Conservation (phyloP, 352 stramenopile genomes). For the Peronospora destructor region DNA sequence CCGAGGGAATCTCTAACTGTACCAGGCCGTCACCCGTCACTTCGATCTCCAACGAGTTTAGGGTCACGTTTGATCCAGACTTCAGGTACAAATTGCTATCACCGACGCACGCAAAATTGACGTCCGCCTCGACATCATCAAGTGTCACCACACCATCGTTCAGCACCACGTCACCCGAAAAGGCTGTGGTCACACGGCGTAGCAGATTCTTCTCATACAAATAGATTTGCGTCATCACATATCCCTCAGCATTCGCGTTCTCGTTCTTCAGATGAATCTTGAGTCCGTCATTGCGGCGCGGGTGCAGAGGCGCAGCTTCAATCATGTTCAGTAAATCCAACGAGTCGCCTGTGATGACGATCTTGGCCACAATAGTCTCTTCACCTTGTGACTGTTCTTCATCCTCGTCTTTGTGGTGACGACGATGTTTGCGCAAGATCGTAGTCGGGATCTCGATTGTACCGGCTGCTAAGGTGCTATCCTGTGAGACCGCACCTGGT, state of each 20-base stretch:
- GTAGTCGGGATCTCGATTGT: conserved; percentile 31
- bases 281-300: conserved; percentile 35
- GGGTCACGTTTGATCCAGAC: conserved; percentile 20
- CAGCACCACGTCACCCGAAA: conserved; percentile 38
- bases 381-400: conserved; percentile 13
- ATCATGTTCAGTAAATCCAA: conserved; percentile 43
- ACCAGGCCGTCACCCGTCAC: conserved; percentile 30
- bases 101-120: conserved; percentile 38
- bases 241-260: conserved; percentile 40
- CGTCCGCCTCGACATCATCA: conserved; percentile 28
- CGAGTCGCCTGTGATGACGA: conserved; percentile 55
- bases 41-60: conserved; percentile 31
- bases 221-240: conserved; percentile 48
- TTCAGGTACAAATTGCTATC: conserved; percentile 38
- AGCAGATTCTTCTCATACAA: conserved; percentile 43
- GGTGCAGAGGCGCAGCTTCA: conserved; percentile 35
- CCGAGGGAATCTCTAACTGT: conserved; percentile 26
- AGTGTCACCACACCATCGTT: conserved; percentile 39
- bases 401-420: conserved; percentile 15
- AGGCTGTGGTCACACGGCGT: conserved; percentile 29
- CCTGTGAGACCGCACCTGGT: conserved; percentile 2
- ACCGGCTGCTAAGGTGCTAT: conserved; percentile 13
- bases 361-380: conserved; percentile 37
- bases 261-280: conserved; percentile 52
- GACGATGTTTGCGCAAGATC: conserved; percentile 31